Conservation (phyloP, 2,329 filamentous ascomycete species). For the Drechslerella coelobrocha region DNA sequence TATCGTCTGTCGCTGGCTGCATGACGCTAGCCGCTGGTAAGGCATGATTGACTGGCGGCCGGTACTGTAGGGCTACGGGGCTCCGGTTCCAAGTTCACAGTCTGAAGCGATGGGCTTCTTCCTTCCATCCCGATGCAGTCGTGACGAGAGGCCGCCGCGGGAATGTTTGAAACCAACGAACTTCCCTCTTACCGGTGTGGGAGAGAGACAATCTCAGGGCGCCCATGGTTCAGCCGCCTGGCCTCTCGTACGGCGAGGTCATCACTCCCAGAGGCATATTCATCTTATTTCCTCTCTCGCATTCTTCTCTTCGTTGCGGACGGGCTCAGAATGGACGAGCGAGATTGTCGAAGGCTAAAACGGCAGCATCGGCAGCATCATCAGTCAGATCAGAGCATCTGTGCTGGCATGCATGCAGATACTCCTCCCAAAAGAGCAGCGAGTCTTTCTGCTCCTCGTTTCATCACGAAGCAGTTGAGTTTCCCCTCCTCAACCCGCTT, state of each 20-base stretch:
- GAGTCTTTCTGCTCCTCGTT: conserved; percentile 32
- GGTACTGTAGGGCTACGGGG: conserved; percentile 1
- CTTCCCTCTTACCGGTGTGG: conserved; percentile 27
- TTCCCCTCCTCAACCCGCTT: conserved; percentile 5
- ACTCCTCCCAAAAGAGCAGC: conserved; percentile 12
- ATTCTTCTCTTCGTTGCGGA: conserved; percentile 34
- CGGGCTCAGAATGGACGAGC: conserved; percentile 32
- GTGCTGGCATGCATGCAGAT: conserved; percentile 42
- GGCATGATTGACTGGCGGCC: neutral
- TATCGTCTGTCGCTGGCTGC: neutral
- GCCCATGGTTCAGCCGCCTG: neutral
- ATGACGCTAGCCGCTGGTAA: neutral
- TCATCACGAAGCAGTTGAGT: conserved; percentile 14
- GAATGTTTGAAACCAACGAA: conserved; percentile 48
- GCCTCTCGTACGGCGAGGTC: conserved; percentile 1
- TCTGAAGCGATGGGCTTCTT: conserved; percentile 25
- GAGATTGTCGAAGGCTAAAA: conserved; percentile 41
- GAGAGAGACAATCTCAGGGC: neutral
- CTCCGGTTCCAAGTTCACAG: neutral
- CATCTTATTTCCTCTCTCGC: conserved; percentile 40
- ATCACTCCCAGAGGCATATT: no score
- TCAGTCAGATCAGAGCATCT: conserved; percentile 10
- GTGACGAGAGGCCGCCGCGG: conserved; percentile 22
- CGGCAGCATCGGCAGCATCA: conserved; percentile 29
- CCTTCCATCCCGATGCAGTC: conserved; percentile 24